Evolutionary conservation across 2,329 filamentous ascomycete genomes (phyloP).

Genomic region (Penicillium sp.): DNA sequence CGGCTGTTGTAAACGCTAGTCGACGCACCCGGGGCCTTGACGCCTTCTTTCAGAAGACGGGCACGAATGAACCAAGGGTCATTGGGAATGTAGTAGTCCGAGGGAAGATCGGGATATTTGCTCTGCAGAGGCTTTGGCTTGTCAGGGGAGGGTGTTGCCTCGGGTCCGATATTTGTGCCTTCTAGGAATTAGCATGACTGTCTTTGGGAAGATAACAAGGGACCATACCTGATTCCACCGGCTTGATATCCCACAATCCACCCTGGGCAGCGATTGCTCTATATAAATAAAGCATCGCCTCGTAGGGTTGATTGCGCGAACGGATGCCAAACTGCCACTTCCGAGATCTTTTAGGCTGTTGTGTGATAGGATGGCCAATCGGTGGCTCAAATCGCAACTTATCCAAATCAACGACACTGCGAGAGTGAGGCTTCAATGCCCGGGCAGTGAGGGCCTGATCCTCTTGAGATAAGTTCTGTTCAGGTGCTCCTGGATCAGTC

Average conservation of each 20-base stretch:
- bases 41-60: constrained; percentile 80
- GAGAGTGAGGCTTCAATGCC: constrained; percentile 80
- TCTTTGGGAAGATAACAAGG: neutral
- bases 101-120: constrained; percentile 44
- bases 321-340: constrained; percentile 99
- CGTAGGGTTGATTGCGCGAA: constrained; percentile 87
- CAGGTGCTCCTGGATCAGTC: constrained; percentile 22
- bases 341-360: constrained; percentile 63
- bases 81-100: constrained; percentile 79
- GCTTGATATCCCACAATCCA: constrained; percentile 74
- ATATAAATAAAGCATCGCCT: constrained; percentile 93
- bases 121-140: constrained; percentile 41
- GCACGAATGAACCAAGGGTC: constrained; percentile 95
- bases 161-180: constrained; percentile 40
- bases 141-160: constrained; percentile 31
- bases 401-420: constrained; percentile 67
- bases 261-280: constrained; percentile 84
- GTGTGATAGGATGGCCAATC: constrained; percentile 46
- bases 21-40: constrained; percentile 52
- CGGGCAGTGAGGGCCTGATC: constrained; percentile 80
- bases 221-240: constrained; percentile 38
- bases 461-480: constrained; percentile 50
- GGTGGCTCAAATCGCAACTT: constrained; percentile 56
- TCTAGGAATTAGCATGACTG: constrained; percentile 12
- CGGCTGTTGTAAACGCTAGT: constrained; percentile 41